Percentiles rank a stretch among this genome's conserved stretches.
These are phyloP conservation scores for Calonectria crousiana DNA, from an alignment of 2,329 filamentous ascomycete species.

Conservation along the genomic window DNA sequence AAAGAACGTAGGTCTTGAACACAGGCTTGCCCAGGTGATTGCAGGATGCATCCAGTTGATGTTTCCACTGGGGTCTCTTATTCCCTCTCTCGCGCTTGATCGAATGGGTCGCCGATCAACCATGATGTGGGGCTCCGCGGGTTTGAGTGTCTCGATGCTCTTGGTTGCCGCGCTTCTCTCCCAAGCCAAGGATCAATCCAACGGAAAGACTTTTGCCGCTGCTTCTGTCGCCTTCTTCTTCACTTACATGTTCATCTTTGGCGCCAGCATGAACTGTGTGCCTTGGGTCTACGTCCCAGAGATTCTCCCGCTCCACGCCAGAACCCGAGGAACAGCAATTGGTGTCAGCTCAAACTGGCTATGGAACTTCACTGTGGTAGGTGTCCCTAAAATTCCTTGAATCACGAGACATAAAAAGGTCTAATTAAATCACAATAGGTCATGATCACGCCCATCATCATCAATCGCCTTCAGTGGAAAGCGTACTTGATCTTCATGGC, in stretches of 20 bases:
- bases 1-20: slow-evolving; percentile 27
- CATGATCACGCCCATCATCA: slow-evolving; percentile 64
- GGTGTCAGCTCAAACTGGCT: slow-evolving; percentile 50
- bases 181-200: slow-evolving; percentile 1
- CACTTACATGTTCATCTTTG: slow-evolving; percentile 36
- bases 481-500: slow-evolving; percentile 66
- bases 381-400: not conserved
- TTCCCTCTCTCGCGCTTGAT: slow-evolving; percentile 52
- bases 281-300: slow-evolving; percentile 42
- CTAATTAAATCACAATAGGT: slow-evolving; percentile 46
- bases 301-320: slow-evolving; percentile 34
- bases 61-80: slow-evolving; percentile 52
- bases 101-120: slow-evolving; percentile 53
- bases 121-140: slow-evolving; percentile 55
- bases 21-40: slow-evolving; percentile 47
- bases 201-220: slow-evolving; percentile 29
- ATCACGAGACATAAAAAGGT: not conserved
- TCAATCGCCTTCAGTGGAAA: slow-evolving; percentile 61
- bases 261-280: slow-evolving; percentile 37
- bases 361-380: slow-evolving; percentile 47
- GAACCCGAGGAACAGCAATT: slow-evolving; percentile 37
- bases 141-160: slow-evolving; percentile 28
- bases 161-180: slow-evolving; percentile 34
- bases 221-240: slow-evolving; percentile 37
- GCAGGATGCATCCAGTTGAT: slow-evolving; percentile 52